A percentile compares a stretch with the other conserved stretches of the same genome.
phyloP scores from a whole-genome alignment of 345 rosid species.

The Psidium friedrichsthalianum region DNA sequence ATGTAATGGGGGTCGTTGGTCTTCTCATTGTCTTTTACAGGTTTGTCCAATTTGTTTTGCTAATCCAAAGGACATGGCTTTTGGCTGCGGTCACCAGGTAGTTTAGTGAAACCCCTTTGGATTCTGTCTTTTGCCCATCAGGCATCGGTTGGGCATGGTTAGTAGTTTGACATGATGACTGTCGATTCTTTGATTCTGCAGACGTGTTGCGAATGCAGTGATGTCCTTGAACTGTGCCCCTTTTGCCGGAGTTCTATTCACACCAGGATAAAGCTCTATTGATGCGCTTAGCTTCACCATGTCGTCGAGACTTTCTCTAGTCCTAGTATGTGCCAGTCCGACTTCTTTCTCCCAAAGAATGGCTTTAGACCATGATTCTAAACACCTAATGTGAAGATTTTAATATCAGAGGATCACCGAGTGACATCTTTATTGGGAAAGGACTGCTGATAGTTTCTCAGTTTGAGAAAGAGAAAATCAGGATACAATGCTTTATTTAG shows the following conservation, averaged over 20 bases:
- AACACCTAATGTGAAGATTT: too few relatives aligned
- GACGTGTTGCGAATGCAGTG: slow-evolving; percentile 37
- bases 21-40: slow-evolving; percentile 2
- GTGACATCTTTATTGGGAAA: neutral
- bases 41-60: slow-evolving; percentile 34
- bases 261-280: slow-evolving; percentile 34
- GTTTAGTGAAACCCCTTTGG: neutral
- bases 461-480: neutral
- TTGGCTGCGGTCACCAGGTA: slow-evolving; percentile 49
- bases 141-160: neutral
- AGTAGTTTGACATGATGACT: neutral
- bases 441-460: neutral
- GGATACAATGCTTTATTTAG: too few relatives aligned
- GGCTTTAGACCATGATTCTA: too few relatives aligned
- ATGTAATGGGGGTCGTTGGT: neutral
- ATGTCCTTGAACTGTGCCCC: slow-evolving; percentile 27
- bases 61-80: neutral
- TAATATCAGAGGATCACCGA: too few relatives aligned
- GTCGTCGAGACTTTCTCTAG: neutral
- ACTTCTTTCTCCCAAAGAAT: too few relatives aligned
- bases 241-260: slow-evolving; percentile 25
- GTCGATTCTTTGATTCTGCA: neutral
- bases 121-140: neutral
- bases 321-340: neutral
- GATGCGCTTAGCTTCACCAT: neutral